phyloP scores from a whole-genome alignment of 495 filamentous ascomycete species.

The Aspergillus avenaceus region DNA sequence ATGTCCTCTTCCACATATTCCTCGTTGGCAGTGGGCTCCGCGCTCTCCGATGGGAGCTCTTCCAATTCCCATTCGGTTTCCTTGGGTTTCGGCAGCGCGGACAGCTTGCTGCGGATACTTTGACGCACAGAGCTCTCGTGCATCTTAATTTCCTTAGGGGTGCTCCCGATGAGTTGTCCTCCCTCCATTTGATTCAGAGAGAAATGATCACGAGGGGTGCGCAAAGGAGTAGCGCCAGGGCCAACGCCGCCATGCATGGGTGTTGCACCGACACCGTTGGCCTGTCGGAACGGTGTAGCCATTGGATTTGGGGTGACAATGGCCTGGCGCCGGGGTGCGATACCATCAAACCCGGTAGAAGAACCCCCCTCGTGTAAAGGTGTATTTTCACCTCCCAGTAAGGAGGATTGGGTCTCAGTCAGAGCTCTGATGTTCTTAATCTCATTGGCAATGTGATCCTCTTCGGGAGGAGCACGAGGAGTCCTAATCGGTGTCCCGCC shows the following conservation, averaged over 20 bases:
- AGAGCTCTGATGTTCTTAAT: slow-evolving; percentile 90
- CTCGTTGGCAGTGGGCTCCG: slow-evolving; percentile 51
- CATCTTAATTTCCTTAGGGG: slow-evolving; percentile 72
- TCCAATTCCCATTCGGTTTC: slow-evolving; percentile 90
- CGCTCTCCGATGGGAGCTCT: slow-evolving; percentile 74
- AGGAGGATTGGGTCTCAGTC: slow-evolving; percentile 91
- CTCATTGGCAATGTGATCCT: slow-evolving; percentile 94
- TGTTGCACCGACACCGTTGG: slow-evolving; percentile 66
- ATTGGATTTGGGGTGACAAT: slow-evolving; percentile 91
- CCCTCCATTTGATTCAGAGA: slow-evolving; percentile 67
- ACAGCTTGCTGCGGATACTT: slow-evolving; percentile 63
- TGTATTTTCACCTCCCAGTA: slow-evolving; percentile 92
- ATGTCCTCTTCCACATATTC: slow-evolving; percentile 76
- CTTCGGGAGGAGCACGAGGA: slow-evolving; percentile 81
- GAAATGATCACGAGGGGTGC: slow-evolving; percentile 87
- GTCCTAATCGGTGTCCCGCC: slow-evolving; percentile 86
- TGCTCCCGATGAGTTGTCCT: slow-evolving; percentile 64
- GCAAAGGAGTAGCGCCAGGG: slow-evolving; percentile 80
- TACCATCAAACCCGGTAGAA: slow-evolving; percentile 86
- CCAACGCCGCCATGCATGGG: slow-evolving; percentile 54
- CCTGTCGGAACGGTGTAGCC: slow-evolving; percentile 80
- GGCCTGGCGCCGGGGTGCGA: slow-evolving; percentile 73
- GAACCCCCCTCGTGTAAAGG: slow-evolving; percentile 75
- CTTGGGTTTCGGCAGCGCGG: slow-evolving; percentile 87
- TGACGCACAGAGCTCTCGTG: slow-evolving; percentile 68